Evolutionary conservation across 441 rosid species (phyloP).

Genomic region (Gossypium trilobum): DNA sequence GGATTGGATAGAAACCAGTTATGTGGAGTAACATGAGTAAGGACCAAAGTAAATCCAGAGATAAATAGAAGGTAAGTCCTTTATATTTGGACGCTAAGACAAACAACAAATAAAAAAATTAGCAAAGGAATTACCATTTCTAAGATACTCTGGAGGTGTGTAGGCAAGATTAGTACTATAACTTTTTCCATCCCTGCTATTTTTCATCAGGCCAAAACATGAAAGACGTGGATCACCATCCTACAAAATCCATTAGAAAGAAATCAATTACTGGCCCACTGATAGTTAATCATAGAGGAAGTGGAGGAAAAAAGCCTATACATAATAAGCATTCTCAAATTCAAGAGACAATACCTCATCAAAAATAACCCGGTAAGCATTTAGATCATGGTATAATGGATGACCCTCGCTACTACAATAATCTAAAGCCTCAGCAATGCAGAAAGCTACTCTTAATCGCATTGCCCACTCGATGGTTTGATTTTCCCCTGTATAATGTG

Average conservation of each 20-base stretch:
- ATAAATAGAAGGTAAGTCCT: background rate
- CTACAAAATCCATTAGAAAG: constrained; percentile 32
- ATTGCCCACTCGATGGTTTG: constrained; percentile 67
- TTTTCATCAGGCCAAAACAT: constrained; percentile 76
- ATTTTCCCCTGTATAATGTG: constrained; percentile 45
- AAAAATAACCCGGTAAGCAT: constrained; percentile 68
- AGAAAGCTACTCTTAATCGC: constrained; percentile 64
- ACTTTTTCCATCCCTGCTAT: constrained; percentile 53
- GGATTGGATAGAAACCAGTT: background rate
- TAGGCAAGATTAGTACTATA: constrained; percentile 67
- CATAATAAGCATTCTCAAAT: background rate
- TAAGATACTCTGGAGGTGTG: constrained; percentile 57
- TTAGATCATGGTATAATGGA: constrained; percentile 62
- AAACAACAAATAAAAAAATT: background rate
- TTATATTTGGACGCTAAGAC: background rate
- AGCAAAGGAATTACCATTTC: constrained; percentile 37
- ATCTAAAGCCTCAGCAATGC: constrained; percentile 65
- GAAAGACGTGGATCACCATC: constrained; percentile 82
- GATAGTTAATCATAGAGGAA: constrained; percentile 4
- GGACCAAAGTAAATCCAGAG: background rate
- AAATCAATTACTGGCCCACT: background rate
- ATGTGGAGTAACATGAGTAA: background rate
- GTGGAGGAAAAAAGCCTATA: background rate
- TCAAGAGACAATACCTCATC: constrained; percentile 50
- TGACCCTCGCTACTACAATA: constrained; percentile 49